A percentile compares a stretch with the other conserved stretches of the same genome.
Evolutionary conservation across 2,329 filamentous ascomycete genomes (phyloP).

Genomic region (Colletotrichum sp.): DNA sequence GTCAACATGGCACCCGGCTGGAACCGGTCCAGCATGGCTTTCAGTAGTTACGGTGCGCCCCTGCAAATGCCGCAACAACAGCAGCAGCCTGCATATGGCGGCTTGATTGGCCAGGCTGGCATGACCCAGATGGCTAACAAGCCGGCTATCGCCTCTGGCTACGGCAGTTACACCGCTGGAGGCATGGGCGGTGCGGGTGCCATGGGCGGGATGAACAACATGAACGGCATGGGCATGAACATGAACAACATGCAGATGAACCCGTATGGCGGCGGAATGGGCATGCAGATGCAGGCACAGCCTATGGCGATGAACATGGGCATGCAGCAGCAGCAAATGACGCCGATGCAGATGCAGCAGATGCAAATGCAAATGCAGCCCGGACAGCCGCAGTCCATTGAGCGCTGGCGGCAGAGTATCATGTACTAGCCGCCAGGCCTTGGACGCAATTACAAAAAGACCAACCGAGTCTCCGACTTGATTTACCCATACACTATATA

Average conservation of each 20-base stretch:
- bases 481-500: not conserved
- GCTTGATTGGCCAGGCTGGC: conserved; percentile 5
- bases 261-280: conserved; percentile 19
- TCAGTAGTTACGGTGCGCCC: conserved; percentile 33
- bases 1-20: conserved; percentile 25
- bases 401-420: conserved; percentile 48
- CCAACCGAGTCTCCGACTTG: not conserved
- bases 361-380: conserved; percentile 19
- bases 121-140: conserved; percentile 4
- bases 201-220: conserved; percentile 22
- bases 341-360: conserved; percentile 26
- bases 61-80: not conserved
- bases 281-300: conserved; percentile 25
- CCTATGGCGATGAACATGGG: conserved; percentile 13
- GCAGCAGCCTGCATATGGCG: conserved; percentile 23
- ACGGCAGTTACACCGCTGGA: conserved; percentile 8
- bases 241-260: conserved; percentile 26
- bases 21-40: conserved; percentile 28
- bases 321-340: conserved; percentile 19
- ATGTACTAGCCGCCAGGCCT: conserved; percentile 8
- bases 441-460: not conserved
- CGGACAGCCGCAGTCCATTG: conserved; percentile 20
- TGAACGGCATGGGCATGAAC: conserved; percentile 30
- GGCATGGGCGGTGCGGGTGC: conserved; percentile 25
- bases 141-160: not conserved